A percentile compares a stretch with the other conserved stretches of the same genome.
These are phyloP conservation scores for Solanum okadae DNA, from an alignment of 257 asterid species.

Conservation along the genomic window DNA sequence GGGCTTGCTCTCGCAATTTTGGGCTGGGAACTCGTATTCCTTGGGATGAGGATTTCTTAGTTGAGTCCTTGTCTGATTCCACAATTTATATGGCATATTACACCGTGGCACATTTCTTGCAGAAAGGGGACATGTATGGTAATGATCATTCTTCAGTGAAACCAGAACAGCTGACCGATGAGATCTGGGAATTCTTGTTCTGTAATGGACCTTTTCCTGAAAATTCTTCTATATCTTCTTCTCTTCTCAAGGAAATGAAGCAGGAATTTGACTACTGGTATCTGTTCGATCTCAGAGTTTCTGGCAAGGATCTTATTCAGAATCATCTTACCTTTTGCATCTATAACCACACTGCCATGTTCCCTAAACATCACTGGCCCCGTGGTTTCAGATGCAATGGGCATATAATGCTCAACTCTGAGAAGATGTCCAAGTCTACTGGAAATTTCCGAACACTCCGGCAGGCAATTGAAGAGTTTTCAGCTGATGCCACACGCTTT, in stretches of 20 bases:
- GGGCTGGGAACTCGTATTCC: constrained; percentile 97
- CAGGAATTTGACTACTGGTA: constrained; percentile 92
- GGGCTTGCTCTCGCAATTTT: constrained; percentile 92
- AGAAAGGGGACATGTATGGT: constrained; percentile 79
- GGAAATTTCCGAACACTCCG: constrained; percentile 91
- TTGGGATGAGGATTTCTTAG: constrained; percentile 86
- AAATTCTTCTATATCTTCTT: constrained; percentile 41
- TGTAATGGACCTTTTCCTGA: constrained; percentile 56
- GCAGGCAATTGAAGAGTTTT: constrained; percentile 80
- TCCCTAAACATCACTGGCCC: constrained; percentile 85
- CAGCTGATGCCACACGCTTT: constrained; percentile 97
- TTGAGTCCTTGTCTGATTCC: constrained; percentile 89
- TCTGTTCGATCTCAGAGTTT: constrained; percentile 90
- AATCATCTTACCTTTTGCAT: constrained; percentile 85
- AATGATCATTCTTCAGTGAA: constrained; percentile 43
- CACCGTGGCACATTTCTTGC: constrained; percentile 74
- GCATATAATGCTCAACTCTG: constrained; percentile 80
- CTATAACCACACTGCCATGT: constrained; percentile 71
- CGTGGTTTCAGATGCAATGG: constrained; percentile 91
- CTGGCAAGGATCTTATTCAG: constrained; percentile 93
- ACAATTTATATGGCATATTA: constrained; percentile 93
- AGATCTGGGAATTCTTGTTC: constrained; percentile 92
- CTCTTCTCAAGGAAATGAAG: constrained; percentile 70
- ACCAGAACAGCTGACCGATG: constrained; percentile 80
- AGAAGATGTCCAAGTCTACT: constrained; percentile 95